phyloP scores from a whole-genome alignment of 2,329 filamentous ascomycete species.

The Epichloe typhina region DNA sequence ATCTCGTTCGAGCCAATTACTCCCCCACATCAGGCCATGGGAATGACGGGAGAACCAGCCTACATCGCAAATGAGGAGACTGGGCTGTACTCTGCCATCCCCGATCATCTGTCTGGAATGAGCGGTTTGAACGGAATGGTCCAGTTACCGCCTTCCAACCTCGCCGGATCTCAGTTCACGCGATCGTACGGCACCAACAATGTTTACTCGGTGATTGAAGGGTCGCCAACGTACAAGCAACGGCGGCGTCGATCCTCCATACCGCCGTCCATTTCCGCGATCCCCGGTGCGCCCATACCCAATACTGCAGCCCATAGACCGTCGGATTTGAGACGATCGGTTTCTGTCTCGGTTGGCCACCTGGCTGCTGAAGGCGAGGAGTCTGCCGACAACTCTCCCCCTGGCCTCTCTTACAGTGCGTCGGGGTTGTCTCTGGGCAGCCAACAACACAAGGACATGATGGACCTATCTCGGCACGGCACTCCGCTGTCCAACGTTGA shows the following conservation, averaged over 20 bases:
- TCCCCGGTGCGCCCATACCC: conserved; percentile 53
- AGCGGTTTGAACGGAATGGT: conserved; percentile 77
- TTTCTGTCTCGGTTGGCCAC: conserved; percentile 76
- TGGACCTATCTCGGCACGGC: conserved; percentile 76
- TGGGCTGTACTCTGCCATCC: conserved; percentile 86
- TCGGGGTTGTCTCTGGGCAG: conserved; percentile 48
- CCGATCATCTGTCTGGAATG: conserved; percentile 64
- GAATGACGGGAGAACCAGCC: conserved; percentile 73
- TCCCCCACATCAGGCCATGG: conserved; percentile 84
- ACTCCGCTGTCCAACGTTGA: conserved; percentile 81
- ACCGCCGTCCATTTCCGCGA: conserved; percentile 59
- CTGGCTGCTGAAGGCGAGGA: conserved; percentile 68
- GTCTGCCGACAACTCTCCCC: conserved; percentile 67
- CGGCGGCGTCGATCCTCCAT: conserved; percentile 86
- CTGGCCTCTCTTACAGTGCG: conserved; percentile 60
- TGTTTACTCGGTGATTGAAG: conserved; percentile 92
- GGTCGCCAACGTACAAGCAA: conserved; percentile 98
- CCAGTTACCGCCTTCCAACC: conserved; percentile 74
- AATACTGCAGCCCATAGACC: conserved; percentile 58
- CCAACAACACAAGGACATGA: conserved; percentile 64
- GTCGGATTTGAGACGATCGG: conserved; percentile 81
- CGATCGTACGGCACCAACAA: conserved; percentile 61
- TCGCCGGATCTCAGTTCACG: conserved; percentile 68
- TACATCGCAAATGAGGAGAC: conserved; percentile 99
- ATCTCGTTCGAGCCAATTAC: conserved; percentile 96